Conservation (phyloP, 495 filamentous ascomycete genomes). For the Recurvomyces mirabilis region DNA sequence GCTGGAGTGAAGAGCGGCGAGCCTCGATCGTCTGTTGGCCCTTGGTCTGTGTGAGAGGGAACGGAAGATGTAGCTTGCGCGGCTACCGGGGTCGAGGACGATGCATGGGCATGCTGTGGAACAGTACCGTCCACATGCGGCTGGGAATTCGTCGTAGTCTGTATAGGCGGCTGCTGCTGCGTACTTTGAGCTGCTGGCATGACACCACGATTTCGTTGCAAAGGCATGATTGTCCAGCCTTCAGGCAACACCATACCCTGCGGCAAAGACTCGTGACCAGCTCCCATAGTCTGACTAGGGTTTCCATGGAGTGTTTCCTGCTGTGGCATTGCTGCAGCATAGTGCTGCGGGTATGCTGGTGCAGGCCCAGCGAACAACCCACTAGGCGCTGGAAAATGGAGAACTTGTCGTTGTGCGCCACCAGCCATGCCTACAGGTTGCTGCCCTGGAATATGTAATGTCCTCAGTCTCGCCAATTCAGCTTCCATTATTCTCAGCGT, state of each 20-base stretch:
- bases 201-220: constrained; percentile 10
- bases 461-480: constrained; percentile 52
- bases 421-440: constrained; percentile 7
- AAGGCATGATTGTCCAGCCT: constrained; percentile 22
- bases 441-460: constrained; percentile 2
- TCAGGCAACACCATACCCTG: constrained; percentile 21
- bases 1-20: constrained; percentile 18
- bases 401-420: constrained; percentile 5
- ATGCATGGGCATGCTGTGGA: no score
- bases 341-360: no score
- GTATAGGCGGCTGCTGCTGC: constrained; percentile 1
- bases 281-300: constrained; percentile 7
- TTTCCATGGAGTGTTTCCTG: constrained; percentile 9
- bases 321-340: background rate
- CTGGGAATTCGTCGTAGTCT: constrained; percentile 4
- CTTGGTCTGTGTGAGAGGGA: background rate
- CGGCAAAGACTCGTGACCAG: constrained; percentile 17
- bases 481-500: constrained; percentile 45
- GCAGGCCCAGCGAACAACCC: background rate
- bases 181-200: no score
- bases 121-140: no score
- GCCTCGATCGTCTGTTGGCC: constrained; percentile 13
- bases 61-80: background rate
- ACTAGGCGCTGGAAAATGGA: background rate
- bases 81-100: no score